A percentile compares a stretch with the other conserved stretches of the same genome.
These are phyloP conservation scores for Endogone sp. DNA, from an alignment of 192 early-diverging fungal genomes.

Conservation along the genomic window DNA sequence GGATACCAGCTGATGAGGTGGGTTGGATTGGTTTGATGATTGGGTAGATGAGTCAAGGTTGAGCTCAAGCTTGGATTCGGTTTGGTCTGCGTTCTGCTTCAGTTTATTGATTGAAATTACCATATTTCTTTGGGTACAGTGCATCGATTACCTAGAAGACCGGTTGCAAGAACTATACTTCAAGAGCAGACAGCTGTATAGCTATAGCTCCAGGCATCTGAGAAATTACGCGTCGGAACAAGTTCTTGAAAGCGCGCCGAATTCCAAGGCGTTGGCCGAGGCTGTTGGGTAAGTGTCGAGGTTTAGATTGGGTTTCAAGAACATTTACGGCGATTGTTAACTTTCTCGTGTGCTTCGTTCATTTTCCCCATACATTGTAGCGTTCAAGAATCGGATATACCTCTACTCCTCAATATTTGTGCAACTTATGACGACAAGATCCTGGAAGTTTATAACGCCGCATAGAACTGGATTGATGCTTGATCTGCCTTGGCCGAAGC, in stretches of 20 bases:
- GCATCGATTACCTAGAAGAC: constrained; percentile 44
- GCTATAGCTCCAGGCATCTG: constrained; percentile 7
- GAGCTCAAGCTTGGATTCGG: too few relatives aligned
- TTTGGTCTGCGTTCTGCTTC: too few relatives aligned
- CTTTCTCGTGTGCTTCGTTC: neutral
- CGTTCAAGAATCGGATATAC: constrained; percentile 26
- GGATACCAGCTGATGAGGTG: constrained; percentile 42
- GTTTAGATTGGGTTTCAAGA: too few relatives aligned
- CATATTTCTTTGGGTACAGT: constrained; percentile 19
- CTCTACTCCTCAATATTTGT: constrained; percentile 25
- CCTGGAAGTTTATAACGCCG: neutral
- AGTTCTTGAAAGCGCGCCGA: neutral
- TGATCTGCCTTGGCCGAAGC: too few relatives aligned
- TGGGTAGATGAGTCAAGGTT: neutral
- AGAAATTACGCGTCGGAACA: constrained; percentile 1
- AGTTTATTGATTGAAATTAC: neutral
- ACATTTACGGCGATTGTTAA: too few relatives aligned
- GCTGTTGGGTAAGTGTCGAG: constrained; percentile 21
- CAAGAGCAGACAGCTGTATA: constrained; percentile 22
- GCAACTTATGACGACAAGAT: constrained; percentile 25
- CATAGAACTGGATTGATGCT: too few relatives aligned
- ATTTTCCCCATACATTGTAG: neutral
- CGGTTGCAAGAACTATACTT: constrained; percentile 36
- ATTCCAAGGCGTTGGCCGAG: constrained; percentile 13
- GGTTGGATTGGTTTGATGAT: neutral